Base-by-base conservation (phyloP, 2,329 filamentous ascomycete species). In the Leptographium lundbergii region DNA sequence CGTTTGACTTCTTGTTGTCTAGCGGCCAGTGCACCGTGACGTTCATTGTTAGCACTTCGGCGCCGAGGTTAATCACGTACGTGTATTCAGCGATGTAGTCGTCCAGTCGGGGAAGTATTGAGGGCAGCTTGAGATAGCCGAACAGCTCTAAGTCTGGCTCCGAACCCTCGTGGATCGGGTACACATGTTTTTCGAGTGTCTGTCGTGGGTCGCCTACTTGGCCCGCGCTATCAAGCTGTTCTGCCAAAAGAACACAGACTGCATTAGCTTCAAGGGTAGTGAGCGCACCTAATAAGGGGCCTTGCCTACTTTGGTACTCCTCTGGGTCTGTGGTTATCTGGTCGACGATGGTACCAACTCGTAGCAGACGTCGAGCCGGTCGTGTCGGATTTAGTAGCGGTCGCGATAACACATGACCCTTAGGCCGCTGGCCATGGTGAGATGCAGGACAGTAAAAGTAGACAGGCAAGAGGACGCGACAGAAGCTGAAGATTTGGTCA, bases 31-130 rank as follows among this genome's bases (percentile, higher is more conserved):
- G 60, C 14, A 61, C 27, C 6, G 54, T 17, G 22, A 36, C 47
- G 42, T 61, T 54, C 34, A 61, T 56, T 4, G 60, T 61, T 6
- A 61, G 34, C 2, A 61, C 47, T 45, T 59, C 57, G 14, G 32
- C 42, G 27, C 59, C 60, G 11, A 61, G 60, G 19, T 61, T 47
- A 22, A 36, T 39, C 14, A 56, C 48, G 42, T 57, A 61, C 1
- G 39, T 14, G 32, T 55, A 17, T 4, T 54, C 7, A 19, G 54
- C 25, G 11, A 29, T 42, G 24, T 50, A 57, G 48, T 11, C 14
- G 13, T 57, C 32, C 10, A 57, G 24, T 5, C 42, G 42, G 2
- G 54, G 45, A 19, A 57, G 47, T n/a, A 17, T 45, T n/a, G 55
- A 25, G n/a, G 55, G 55, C 19, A 57, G 6, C 4, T 9, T 13